phyloP scores from a whole-genome alignment of 441 rosid species.

The Bruguiera hainesii region DNA sequence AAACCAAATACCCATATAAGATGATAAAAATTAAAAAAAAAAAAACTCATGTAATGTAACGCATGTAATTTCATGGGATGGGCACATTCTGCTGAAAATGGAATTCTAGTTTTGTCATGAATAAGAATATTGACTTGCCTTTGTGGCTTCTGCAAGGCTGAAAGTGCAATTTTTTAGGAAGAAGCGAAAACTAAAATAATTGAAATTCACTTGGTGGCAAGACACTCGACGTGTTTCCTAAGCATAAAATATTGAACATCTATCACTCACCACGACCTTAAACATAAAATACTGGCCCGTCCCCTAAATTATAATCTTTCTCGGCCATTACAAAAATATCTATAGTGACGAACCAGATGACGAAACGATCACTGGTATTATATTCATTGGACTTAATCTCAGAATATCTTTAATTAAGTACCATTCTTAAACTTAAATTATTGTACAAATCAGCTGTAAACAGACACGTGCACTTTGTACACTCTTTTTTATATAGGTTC shows the following conservation, averaged over 20 bases:
- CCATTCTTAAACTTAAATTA: constrained; percentile 22
- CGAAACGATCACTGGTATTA: constrained; percentile 26
- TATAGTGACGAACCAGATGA: constrained; percentile 44
- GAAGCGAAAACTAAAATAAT: not conserved
- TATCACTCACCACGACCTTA: not conserved
- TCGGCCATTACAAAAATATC: not conserved
- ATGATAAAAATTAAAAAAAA: no score
- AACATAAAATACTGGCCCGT: not conserved
- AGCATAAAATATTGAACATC: constrained; percentile 9
- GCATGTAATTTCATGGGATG: not conserved
- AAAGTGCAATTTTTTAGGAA: not conserved
- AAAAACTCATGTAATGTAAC: not conserved
- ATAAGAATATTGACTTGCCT: constrained; percentile 4
- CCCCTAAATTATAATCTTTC: not conserved
- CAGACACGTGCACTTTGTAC: no score
- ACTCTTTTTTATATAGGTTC: constrained; percentile 3
- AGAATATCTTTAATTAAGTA: constrained; percentile 16
- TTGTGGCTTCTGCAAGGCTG: not conserved
- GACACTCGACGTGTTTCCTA: constrained; percentile 19
- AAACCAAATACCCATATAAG: not conserved
- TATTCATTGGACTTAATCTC: not conserved
- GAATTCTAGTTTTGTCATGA: not conserved
- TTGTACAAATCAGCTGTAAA: constrained; percentile 19
- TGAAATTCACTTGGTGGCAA: constrained; percentile 13
- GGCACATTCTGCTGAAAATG: not conserved